Base-by-base conservation (phyloP, 768 basidiomycete species). In the Tephrocybe sp. region DNA sequence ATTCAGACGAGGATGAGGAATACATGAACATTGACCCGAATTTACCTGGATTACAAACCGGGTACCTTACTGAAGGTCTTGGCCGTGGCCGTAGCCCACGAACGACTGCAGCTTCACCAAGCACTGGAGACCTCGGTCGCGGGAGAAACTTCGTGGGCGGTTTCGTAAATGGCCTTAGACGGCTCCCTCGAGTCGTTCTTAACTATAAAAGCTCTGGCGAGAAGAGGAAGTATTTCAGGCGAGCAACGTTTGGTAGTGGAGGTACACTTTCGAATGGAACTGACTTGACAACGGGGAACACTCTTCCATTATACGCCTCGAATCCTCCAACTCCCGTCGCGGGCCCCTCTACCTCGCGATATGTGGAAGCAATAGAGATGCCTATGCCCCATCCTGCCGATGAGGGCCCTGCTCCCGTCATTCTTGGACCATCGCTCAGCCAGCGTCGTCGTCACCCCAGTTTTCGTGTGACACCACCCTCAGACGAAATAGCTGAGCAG, bases 251-350 rank as follows among this genome's bases (percentile, higher is more conserved):
- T 21, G 63, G 59, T 1, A 64, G 63, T 1, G 67, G 64, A 36
- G 64, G 56, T 13, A 66, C 65, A 5, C 53, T 55, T 19, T 62
- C 63, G 4, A 61, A 57, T 11, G 57, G 55, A 1, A 65, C 64
- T 16, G 64, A 61, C 2, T 61, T 65, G 41, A 67, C 65, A 19
- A 63, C 64, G 21, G 65, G 64, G 4, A 70, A 62, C 23, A 67
- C 64, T 15, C 62, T 64, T 41, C 66, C 65, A n/a, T 52, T 62
- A 46, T 73, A 73, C 34, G 64, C 60, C 12, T 69, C 70, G 5
- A 71, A 69, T 49, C 72, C 71, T 18, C 62, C 69, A n/a, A 69
- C 70, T 3, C 64, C 64, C n/a, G 50, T 63, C 21, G 59, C 59
- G 7, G 65, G 68, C 23, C 68, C 67, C 10, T 65, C 68, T 3